Evolutionary conservation across 768 basidiomycete species (phyloP).

Genomic region (Amanita thiersii): DNA sequence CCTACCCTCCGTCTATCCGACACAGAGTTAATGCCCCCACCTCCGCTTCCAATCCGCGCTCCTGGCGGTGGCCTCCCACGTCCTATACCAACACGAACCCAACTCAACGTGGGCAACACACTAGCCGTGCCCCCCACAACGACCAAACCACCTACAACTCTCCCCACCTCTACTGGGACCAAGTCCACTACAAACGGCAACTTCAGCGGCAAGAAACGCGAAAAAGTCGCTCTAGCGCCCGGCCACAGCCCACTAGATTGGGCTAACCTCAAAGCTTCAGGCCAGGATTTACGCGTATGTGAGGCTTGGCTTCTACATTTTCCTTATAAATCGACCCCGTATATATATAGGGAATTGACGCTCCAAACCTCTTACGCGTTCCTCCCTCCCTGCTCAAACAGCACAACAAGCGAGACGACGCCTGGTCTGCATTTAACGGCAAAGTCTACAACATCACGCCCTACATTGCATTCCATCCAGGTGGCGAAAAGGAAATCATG

Average conservation of each 20-base stretch:
- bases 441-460: constrained; percentile 96
- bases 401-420: constrained; percentile 81
- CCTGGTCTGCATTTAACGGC: constrained; percentile 88
- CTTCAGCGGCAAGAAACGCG: constrained; percentile 42
- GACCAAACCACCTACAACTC: constrained; percentile 45
- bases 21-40: constrained; percentile 47
- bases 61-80: constrained; percentile 25
- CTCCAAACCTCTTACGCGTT: constrained; percentile 54
- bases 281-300: constrained; percentile 68
- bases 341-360: constrained; percentile 54
- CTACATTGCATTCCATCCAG: constrained; percentile 88
- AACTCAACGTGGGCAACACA: constrained; percentile 20
- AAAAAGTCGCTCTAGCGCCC: constrained; percentile 84
- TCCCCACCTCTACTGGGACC: too few relatives aligned
- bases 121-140: constrained; percentile 57
- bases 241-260: constrained; percentile 92
- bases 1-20: constrained; percentile 33
- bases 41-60: constrained; percentile 34
- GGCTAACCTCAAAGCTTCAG: constrained; percentile 81
- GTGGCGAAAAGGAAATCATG: constrained; percentile 92
- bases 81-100: constrained; percentile 13
- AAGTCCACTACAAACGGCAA: too few relatives aligned
- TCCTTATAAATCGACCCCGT: neutral
- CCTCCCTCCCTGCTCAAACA: constrained; percentile 68
- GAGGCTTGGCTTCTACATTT: neutral